These are phyloP conservation scores for Dactylellina cionopaga DNA, from an alignment of 2,329 filamentous ascomycete genomes.

Conservation along the genomic window DNA sequence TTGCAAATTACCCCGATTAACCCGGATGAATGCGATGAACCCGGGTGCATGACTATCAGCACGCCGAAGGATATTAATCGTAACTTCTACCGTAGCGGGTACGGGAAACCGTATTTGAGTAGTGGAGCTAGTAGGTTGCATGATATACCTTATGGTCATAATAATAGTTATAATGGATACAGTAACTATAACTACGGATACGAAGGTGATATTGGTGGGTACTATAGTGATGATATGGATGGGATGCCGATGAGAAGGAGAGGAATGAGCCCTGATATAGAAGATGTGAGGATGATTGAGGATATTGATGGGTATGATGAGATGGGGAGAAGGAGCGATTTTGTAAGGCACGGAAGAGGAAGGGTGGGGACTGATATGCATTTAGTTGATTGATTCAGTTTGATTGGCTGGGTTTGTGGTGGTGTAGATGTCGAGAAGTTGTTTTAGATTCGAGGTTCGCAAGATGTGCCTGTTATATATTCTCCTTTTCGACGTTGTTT, in stretches of 20 bases:
- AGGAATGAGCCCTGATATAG: background rate
- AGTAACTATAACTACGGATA: slow-evolving; percentile 6
- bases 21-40: slow-evolving; percentile 35
- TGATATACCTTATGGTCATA: background rate
- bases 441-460: no score
- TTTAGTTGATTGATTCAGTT: slow-evolving; percentile 3
- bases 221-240: background rate
- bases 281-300: background rate
- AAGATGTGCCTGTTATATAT: no score
- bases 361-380: background rate
- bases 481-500: no score
- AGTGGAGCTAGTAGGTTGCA: slow-evolving; percentile 5
- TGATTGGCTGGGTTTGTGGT: background rate
- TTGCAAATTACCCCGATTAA: slow-evolving; percentile 1
- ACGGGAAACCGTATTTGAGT: background rate
- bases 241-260: background rate
- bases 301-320: slow-evolving; percentile 13
- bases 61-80: slow-evolving; percentile 12
- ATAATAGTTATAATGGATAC: background rate
- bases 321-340: background rate
- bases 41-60: slow-evolving; percentile 24
- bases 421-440: background rate
- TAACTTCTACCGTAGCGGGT: slow-evolving; percentile 6
- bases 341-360: slow-evolving; percentile 2
- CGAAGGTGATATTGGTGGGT: background rate